Evolutionary conservation across 2,329 filamentous ascomycete species (phyloP).

Genomic region (Lecanosticta acicola): DNA sequence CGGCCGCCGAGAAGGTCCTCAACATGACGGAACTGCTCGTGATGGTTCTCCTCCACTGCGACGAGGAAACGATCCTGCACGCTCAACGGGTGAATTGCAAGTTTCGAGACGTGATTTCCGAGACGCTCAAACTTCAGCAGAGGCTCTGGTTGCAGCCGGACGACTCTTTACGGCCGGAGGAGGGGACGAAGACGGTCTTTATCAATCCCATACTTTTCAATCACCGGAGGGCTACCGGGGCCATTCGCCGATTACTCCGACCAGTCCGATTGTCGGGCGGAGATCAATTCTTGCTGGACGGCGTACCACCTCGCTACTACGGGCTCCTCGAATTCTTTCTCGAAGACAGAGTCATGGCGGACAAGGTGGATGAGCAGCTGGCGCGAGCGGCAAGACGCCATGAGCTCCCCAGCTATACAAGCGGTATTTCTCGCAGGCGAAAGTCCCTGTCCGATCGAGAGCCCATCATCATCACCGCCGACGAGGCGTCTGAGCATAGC

Average conservation of each 20-base stretch:
- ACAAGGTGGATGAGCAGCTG: too few relatives aligned
- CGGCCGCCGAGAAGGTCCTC: too few relatives aligned
- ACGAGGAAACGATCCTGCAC: background rate
- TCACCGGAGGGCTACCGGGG: background rate
- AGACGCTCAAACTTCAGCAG: background rate
- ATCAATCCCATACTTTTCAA: background rate
- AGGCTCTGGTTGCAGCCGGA: background rate
- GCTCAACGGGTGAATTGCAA: slow-evolving; percentile 4
- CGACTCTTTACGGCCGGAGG: background rate
- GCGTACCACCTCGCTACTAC: too few relatives aligned
- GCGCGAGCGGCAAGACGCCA: too few relatives aligned
- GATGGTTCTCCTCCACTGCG: background rate
- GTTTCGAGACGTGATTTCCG: slow-evolving; percentile 3
- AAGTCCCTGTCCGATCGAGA: too few relatives aligned
- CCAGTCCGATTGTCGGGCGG: background rate
- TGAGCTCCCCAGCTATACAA: too few relatives aligned
- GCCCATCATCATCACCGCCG: too few relatives aligned
- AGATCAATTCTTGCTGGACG: background rate
- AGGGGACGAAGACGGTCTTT: background rate
- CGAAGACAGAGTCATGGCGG: too few relatives aligned
- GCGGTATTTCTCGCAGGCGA: too few relatives aligned
- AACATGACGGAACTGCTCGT: slow-evolving; percentile 8
- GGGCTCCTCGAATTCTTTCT: background rate
- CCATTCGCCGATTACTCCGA: too few relatives aligned
- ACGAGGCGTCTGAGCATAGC: too few relatives aligned